Conservation (phyloP, 2,329 filamentous ascomycete genomes). For the Trichoderma sp. region DNA sequence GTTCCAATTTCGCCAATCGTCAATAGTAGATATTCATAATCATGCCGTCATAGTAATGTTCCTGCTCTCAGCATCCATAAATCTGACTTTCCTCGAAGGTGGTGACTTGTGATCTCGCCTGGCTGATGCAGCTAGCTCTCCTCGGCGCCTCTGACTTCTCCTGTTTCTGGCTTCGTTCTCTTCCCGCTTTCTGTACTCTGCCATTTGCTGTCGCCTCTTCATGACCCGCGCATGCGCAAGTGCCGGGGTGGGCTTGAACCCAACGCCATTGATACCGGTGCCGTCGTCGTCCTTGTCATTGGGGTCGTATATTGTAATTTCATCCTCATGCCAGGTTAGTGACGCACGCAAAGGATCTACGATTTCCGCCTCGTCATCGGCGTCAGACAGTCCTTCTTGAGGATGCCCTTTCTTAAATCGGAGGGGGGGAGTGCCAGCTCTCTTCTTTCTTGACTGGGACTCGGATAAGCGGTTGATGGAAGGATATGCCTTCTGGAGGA, state of each 20-base stretch:
- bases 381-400: constrained; percentile 26
- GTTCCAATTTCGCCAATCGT: background rate
- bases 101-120: constrained; percentile 29
- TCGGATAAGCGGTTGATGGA: constrained; percentile 40
- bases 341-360: constrained; percentile 56
- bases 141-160: constrained; percentile 52
- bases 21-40: constrained; percentile 16
- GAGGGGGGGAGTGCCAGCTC: constrained; percentile 41
- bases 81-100: constrained; percentile 38
- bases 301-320: constrained; percentile 65
- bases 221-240: constrained; percentile 56
- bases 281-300: constrained; percentile 66
- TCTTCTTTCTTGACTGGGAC: constrained; percentile 39
- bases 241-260: constrained; percentile 62
- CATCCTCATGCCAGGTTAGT: constrained; percentile 66
- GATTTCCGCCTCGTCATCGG: constrained; percentile 38
- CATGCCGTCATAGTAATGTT: constrained; percentile 33
- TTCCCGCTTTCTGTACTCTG: constrained; percentile 60
- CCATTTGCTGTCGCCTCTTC: constrained; percentile 59
- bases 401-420: constrained; percentile 28
- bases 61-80: constrained; percentile 40
- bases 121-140: constrained; percentile 28
- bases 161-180: constrained; percentile 58
- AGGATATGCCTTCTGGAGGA: constrained; percentile 29
- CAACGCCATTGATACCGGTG: constrained; percentile 65